These are phyloP conservation scores for Smithsoniella earleae DNA, from an alignment of 163 green algal genomes.

Conservation along the genomic window DNA sequence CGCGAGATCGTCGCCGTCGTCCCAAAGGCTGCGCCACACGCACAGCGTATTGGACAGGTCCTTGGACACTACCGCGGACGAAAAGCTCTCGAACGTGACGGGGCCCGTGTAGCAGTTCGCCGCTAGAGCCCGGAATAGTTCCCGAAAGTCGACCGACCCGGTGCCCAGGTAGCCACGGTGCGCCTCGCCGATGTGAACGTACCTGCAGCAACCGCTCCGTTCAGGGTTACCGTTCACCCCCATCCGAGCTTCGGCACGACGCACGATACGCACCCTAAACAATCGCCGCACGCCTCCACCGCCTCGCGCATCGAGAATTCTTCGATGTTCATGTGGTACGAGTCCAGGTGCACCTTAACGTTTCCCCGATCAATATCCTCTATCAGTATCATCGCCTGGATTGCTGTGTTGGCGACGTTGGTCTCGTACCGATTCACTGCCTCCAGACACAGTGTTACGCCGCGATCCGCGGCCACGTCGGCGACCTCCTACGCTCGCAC, in stretches of 20 bases:
- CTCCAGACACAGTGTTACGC: slow-evolving; percentile 43
- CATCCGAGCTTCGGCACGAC: background rate
- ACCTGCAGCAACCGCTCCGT: too few species aligned
- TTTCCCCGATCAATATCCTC: slow-evolving; percentile 40
- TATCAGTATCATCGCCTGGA: slow-evolving; percentile 46
- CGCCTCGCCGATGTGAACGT: slow-evolving; percentile 47
- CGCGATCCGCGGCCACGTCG: slow-evolving; percentile 39
- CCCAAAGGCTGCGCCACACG: slow-evolving; percentile 52
- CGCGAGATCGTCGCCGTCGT: slow-evolving; percentile 44
- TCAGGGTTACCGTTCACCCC: too few species aligned
- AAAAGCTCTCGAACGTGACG: slow-evolving; percentile 55
- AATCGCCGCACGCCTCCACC: slow-evolving; percentile 36
- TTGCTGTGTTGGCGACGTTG: slow-evolving; percentile 52
- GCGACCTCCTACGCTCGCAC: slow-evolving; percentile 36
- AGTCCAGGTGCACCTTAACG: slow-evolving; percentile 48
- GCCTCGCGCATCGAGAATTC: slow-evolving; percentile 41
- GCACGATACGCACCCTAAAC: slow-evolving; percentile 32
- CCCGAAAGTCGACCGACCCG: slow-evolving; percentile 42
- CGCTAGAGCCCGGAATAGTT: slow-evolving; percentile 40
- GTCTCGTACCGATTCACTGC: slow-evolving; percentile 57
- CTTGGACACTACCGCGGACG: slow-evolving; percentile 40
- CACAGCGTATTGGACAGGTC: slow-evolving; percentile 46
- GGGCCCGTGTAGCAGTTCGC: slow-evolving; percentile 39
- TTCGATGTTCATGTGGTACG: slow-evolving; percentile 59
- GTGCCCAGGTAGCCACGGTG: slow-evolving; percentile 52